Evolutionary conservation across 345 rosid genomes (phyloP).

Genomic region (Populus davidiana): DNA sequence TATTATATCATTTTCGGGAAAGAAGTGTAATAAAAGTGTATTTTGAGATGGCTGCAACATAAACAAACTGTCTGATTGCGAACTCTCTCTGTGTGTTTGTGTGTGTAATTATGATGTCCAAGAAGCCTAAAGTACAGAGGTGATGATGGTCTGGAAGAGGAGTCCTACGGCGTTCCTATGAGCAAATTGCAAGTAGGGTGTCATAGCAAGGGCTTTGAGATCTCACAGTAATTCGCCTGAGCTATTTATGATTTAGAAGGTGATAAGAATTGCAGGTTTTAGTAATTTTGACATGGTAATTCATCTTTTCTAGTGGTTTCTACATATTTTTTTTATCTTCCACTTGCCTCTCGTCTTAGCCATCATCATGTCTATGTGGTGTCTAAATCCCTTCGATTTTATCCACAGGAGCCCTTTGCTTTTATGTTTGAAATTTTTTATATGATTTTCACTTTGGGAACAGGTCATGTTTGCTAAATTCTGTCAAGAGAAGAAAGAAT

Average conservation of each 20-base stretch:
- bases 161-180: background rate
- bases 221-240: background rate
- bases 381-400: too few species aligned
- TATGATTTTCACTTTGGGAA: constrained; percentile 5
- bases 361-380: background rate
- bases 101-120: background rate
- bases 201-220: background rate
- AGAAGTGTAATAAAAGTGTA: background rate
- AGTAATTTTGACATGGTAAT: background rate
- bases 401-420: too few species aligned
- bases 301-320: background rate
- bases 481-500: constrained; percentile 65
- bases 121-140: background rate
- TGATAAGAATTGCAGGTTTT: background rate
- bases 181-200: background rate
- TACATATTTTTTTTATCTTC: background rate
- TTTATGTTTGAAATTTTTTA: background rate
- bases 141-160: background rate
- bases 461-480: constrained; percentile 81
- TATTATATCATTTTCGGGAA: background rate
- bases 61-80: background rate
- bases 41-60: background rate
- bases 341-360: background rate
- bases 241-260: background rate
- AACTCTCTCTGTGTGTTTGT: background rate